Evolutionary conservation across 1,284 basidiomycete genomes (phyloP), one percentile per base, ranked within the genome.

Genomic region (Pseudozyma flocculosa): DNA sequence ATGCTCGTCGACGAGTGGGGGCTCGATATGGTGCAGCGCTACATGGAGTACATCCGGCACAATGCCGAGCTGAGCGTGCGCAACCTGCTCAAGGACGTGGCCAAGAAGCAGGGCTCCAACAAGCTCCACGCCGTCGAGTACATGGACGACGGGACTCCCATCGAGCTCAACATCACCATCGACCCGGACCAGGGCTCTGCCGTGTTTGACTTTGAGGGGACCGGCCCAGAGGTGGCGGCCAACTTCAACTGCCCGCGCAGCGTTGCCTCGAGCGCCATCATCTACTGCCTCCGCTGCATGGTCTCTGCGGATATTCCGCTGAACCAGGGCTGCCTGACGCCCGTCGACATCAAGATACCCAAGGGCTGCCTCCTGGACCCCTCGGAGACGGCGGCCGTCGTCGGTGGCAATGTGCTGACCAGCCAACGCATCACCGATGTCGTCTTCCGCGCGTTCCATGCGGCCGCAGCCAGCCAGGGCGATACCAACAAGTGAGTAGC

Each of bases 341-440:
- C 76, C n/a, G 77, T 80, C 43, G 61, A 78, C 86, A 89, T 96
- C 61, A 85, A 83, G 60, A 90, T 96, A 38, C 93, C 93, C 0
- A 80, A 84, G 34, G 88, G 87, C 47, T 89, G 87, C 10, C 79
- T 96, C 8, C 82, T 97, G 22, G 84, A 86, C 4, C 92, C 93
- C 0, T 91, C 88, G 5, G 78, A 79, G 19, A 78, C 73, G 0
- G 92, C 91, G 0, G 92, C 92, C 0, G 91, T 95, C 2, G 93
- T 91, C 61, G 92, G 89, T 19, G 92, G 92, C 5, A 96, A 96
- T 72, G 91, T 94, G 15, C 82, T 94, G 53, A 94, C 92, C 2
- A 89, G 87, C 18, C 93, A 97, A 78, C 84, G 94, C 13, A 91
- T 96, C 45, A 92, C 94, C 0, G 94, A 97, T 71, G 91, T 96